Base-by-base conservation (phyloP, 2,329 filamentous ascomycete genomes). In the Ophiocordyceps camponoti-leonardi region DNA sequence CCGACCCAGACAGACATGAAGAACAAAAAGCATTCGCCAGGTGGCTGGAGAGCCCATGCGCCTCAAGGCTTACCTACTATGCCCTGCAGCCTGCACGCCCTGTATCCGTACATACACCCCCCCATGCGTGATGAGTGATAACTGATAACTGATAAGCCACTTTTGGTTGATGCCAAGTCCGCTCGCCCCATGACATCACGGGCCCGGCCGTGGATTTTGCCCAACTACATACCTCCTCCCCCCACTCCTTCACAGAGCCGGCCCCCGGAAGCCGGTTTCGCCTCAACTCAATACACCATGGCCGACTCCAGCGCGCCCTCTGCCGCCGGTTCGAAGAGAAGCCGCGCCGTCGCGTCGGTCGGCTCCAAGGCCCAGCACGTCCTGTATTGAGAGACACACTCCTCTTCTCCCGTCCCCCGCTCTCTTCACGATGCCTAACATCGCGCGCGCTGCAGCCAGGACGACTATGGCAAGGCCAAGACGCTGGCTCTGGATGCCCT, bases 401-500 rank as follows among this genome's bases (percentile, higher is more conserved):
- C 31, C 11, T 4, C 11, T 5, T 16, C 5, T 6, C 8, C 12
- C 22, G 10, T 14, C 26, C 2, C 14, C 14, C 22, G 10, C 20
- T 6, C 1, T 23, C 39, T 11, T 23, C 3, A 16, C 19, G 20
- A 6, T 35, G 18, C 12, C 19, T 3, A 37, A 41, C 40, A 49
- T n/a, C 42, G 42, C 14, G 6, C 12, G 28, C 12, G 28, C 6
- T 19, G 39, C 50, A 79, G 75, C 41, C 68, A 76, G 50, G 79
- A 88, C 52, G 88, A 95, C 57, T 79, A 80, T 47, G 70, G 75
- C 49, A 77, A 79, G 50, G 74, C 83, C 46, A 77, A 69, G 52
- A 62, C 63, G 16, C 67, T 87, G 35, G 71, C 85, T 40, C 64
- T 71, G 39, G 77, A 86, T 55, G 84, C 86, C 30, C 75, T 79